Percentiles rank a stretch among this genome's conserved stretches.
Conservation (phyloP, 2,329 filamentous ascomycete species). For the Gnomoniopsis sp. region DNA sequence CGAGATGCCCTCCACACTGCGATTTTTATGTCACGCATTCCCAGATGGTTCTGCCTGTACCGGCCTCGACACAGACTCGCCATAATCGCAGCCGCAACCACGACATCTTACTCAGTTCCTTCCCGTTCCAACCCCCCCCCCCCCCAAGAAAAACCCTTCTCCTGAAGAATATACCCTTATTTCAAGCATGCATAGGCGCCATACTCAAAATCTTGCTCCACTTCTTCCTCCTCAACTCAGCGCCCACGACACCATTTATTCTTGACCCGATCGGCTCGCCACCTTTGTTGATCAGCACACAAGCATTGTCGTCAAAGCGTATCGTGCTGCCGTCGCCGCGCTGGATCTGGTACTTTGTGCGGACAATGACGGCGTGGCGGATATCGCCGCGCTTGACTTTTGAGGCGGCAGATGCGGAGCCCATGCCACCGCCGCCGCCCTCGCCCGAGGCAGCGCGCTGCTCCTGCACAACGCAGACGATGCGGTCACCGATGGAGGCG, state of each 20-base stretch:
- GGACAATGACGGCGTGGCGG: conserved; percentile 90
- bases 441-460: conserved; percentile 76
- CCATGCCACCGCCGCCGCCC: conserved; percentile 63
- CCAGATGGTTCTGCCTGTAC: too few relatives aligned
- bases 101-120: neutral
- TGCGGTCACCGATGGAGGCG: conserved; percentile 90
- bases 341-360: conserved; percentile 83
- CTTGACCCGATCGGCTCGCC: conserved; percentile 93
- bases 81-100: too few relatives aligned
- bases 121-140: neutral
- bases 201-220: conserved; percentile 98
- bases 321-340: conserved; percentile 86
- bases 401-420: conserved; percentile 67
- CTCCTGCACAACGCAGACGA: conserved; percentile 97
- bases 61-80: too few relatives aligned
- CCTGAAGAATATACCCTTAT: neutral
- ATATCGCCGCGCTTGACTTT: conserved; percentile 97
- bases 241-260: conserved; percentile 87
- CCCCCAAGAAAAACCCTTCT: conserved; percentile 12
- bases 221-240: conserved; percentile 84
- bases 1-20: too few relatives aligned
- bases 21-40: too few relatives aligned
- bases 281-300: conserved; percentile 93
- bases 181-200: conserved; percentile 66
- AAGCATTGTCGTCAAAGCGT: conserved; percentile 96